Evolutionary conservation across 371 early-diverging fungal genomes (phyloP), one percentile per base, ranked within the genome.

Genomic region (Lichtheimia hyalospora): DNA sequence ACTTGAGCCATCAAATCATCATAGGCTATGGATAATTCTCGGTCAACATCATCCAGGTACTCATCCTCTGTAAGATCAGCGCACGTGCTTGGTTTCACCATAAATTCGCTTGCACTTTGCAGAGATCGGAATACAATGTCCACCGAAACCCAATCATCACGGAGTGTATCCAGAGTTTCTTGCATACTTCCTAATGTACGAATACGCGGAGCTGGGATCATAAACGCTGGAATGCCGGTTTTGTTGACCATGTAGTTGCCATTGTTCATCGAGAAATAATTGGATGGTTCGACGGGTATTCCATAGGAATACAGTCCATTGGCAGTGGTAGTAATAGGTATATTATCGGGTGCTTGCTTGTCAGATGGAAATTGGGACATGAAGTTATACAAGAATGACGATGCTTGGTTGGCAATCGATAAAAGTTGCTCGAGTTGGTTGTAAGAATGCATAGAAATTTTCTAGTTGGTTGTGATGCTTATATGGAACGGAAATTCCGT

Each of bases 1-100:
- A 68, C 61, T 40, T 68, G 69, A 3, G 69, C 61, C 58, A 60
- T 60, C 12, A 68, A 25, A 20, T 68, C 64, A 49, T 68, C 69
- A 24, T 64, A 64, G 5, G 69, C 64, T 51, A 68, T 61, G 40
- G 64, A 60, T n/a, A 63, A 34, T 23, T 68, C 69, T 6, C 61
- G 58, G 20, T 68, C 69, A 13, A 64, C 61, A 5, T 68, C 69
- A 39, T 68, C 64, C 18, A 68, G 18, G 28, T 67, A 43, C 51
- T 69, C 65, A 20, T 69, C 70, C 5, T 59, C 42, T 2, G 43
- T 16, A 14, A 46, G 16, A 14, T 21, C 18, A 46, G 46, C 46
- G 10, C 34, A 34, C 34, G 34, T 34, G 34, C 34, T 34, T 10
- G 61, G 61, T 13, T 54, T 39, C 0, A 61, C 55, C 2, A 55